These are phyloP conservation scores for Colletotrichum siamense DNA, from an alignment of 2,329 filamentous ascomycete species.

Conservation along the genomic window DNA sequence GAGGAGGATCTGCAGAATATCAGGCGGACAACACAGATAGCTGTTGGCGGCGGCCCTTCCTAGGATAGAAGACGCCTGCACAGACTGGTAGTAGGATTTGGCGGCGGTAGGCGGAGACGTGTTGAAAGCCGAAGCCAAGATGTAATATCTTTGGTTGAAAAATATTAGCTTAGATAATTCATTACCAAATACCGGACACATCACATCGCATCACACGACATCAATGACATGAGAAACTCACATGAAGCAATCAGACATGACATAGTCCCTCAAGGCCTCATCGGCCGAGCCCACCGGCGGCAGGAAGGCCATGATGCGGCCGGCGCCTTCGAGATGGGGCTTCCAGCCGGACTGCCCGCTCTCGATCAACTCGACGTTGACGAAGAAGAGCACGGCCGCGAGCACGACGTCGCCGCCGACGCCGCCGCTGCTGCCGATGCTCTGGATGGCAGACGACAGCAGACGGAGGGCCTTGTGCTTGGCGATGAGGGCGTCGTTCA, in stretches of 20 bases:
- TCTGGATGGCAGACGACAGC: constrained; percentile 43
- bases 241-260: constrained; percentile 55
- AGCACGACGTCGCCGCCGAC: constrained; percentile 46
- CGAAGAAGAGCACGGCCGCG: constrained; percentile 52
- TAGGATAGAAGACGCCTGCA: constrained; percentile 42
- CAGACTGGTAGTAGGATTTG: constrained; percentile 39
- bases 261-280: constrained; percentile 45
- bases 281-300: constrained; percentile 36
- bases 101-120: constrained; percentile 32
- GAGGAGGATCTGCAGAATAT: constrained; percentile 48
- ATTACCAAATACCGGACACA: background rate
- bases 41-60: constrained; percentile 47
- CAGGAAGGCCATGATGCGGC: constrained; percentile 46
- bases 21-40: constrained; percentile 52
- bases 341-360: constrained; percentile 53
- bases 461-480: constrained; percentile 50
- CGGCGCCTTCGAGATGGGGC: constrained; percentile 51
- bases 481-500: constrained; percentile 50
- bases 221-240: constrained; percentile 26
- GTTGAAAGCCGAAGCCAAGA: constrained; percentile 50
- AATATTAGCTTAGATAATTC: background rate
- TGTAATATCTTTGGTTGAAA: constrained; percentile 42
- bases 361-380: constrained; percentile 57
- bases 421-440: constrained; percentile 32
- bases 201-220: background rate